Evolutionary conservation across 768 basidiomycete genomes (phyloP).

Genomic region (Pulveroboletus sp.): DNA sequence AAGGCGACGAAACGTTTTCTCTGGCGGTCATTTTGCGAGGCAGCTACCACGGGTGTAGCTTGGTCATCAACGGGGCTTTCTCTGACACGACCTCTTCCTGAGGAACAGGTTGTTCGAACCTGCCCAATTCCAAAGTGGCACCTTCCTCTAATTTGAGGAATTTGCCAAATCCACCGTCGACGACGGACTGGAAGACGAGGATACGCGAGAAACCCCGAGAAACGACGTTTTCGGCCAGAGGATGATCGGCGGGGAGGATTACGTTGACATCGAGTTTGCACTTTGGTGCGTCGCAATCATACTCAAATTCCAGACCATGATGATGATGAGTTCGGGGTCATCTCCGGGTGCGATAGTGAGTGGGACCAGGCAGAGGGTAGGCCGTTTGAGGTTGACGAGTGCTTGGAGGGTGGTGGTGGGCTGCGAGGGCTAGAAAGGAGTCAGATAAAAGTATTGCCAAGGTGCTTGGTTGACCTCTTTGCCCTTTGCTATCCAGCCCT

Average conservation of each 20-base stretch:
- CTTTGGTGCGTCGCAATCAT: constrained; percentile 86
- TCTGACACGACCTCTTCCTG: constrained; percentile 8
- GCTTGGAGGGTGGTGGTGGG: constrained; percentile 94
- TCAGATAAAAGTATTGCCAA: neutral
- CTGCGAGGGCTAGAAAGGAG: constrained; percentile 55
- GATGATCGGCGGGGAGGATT: constrained; percentile 63
- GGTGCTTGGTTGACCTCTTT: constrained; percentile 58
- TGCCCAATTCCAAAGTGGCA: constrained; percentile 75
- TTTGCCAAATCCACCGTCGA: constrained; percentile 83
- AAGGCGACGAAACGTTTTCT: constrained; percentile 66
- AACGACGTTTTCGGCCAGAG: constrained; percentile 44
- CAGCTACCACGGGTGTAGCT: constrained; percentile 12
- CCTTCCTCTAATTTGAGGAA: constrained; percentile 72
- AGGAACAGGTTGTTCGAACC: constrained; percentile 49
- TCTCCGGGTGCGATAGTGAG: constrained; percentile 46
- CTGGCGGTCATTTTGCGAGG: constrained; percentile 19
- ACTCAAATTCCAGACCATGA: constrained; percentile 87
- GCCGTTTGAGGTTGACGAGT: constrained; percentile 90
- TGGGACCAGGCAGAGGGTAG: constrained; percentile 76
- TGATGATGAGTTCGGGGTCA: constrained; percentile 51
- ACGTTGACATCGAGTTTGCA: constrained; percentile 80
- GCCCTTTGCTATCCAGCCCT: constrained; percentile 80
- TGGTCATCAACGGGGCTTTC: constrained; percentile 10
- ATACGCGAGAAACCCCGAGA: constrained; percentile 27
- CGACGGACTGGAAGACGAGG: constrained; percentile 45